These are phyloP conservation scores for Funneliformis caledonium DNA, from an alignment of 371 early-diverging fungal species.

Conservation along the genomic window DNA sequence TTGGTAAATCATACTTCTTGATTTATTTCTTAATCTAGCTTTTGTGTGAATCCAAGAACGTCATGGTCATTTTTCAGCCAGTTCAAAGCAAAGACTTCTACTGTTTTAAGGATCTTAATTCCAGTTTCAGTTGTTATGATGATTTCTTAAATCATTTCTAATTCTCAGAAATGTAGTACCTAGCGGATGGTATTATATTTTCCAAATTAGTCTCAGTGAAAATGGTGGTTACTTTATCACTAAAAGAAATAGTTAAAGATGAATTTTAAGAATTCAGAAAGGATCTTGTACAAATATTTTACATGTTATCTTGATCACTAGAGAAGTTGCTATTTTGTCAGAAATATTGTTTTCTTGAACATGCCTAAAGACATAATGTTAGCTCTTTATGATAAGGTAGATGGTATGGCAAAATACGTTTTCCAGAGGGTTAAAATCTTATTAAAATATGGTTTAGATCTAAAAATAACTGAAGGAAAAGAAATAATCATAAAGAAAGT, in stretches of 20 bases:
- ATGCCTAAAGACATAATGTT: slow-evolving; percentile 36
- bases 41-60: neutral
- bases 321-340: slow-evolving; percentile 36
- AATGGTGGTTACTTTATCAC: neutral
- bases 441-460: neutral
- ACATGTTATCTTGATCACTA: slow-evolving; percentile 44
- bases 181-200: slow-evolving; percentile 1
- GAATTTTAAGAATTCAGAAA: slow-evolving; percentile 39
- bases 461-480: neutral
- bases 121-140: neutral
- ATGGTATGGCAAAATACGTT: slow-evolving; percentile 45
- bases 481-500: slow-evolving; percentile 19
- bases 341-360: slow-evolving; percentile 32
- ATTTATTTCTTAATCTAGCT: neutral
- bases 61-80: neutral
- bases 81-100: neutral
- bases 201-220: neutral
- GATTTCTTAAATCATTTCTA: neutral
- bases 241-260: neutral
- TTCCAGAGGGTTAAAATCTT: slow-evolving; percentile 5
- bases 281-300: slow-evolving; percentile 29
- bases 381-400: slow-evolving; percentile 36
- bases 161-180: slow-evolving; percentile 1
- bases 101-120: neutral
- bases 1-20: slow-evolving; percentile 22